Conservation (phyloP, 106 monocot species). For the Dioscorea zingiberensis region DNA sequence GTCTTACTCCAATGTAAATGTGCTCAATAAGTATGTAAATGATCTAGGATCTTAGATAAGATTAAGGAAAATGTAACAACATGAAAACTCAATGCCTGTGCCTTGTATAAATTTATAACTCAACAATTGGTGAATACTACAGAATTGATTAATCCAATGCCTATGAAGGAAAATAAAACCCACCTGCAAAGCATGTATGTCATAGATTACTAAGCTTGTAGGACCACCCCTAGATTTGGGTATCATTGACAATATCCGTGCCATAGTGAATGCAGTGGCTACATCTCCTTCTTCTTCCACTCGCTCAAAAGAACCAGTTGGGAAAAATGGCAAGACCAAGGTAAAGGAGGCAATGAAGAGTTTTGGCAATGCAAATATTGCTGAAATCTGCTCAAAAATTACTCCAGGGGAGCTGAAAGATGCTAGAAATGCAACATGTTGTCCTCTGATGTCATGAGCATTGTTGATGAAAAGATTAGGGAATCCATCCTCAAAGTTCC, state of each 20-base stretch:
- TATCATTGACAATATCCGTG: constrained; percentile 80
- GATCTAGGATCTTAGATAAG: too few relatives aligned
- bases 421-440: constrained; percentile 93
- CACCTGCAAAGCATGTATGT: constrained; percentile 96
- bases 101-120: too few relatives aligned
- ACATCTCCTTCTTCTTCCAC: constrained; percentile 99
- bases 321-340: constrained; percentile 91
- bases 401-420: too few relatives aligned
- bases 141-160: too few relatives aligned
- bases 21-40: too few relatives aligned
- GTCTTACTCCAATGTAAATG: too few relatives aligned
- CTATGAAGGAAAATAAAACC: background rate
- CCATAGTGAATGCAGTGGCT: constrained; percentile 96
- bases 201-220: constrained; percentile 86
- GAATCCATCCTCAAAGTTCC: constrained; percentile 95
- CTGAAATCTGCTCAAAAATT: constrained; percentile 94
- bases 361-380: constrained; percentile 90
- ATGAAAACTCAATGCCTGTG: too few relatives aligned
- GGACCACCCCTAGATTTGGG: constrained; percentile 97
- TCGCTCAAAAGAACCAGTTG: constrained; percentile 94
- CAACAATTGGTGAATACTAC: too few relatives aligned
- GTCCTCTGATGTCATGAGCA: constrained; percentile 89
- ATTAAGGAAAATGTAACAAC: too few relatives aligned
- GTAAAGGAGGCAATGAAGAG: constrained; percentile 91
- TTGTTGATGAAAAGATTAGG: constrained; percentile 94